Percentiles rank a stretch among this genome's conserved stretches.
These are phyloP conservation scores for Phytophthora tubulina DNA, from an alignment of 352 stramenopile genomes.

Conservation along the genomic window DNA sequence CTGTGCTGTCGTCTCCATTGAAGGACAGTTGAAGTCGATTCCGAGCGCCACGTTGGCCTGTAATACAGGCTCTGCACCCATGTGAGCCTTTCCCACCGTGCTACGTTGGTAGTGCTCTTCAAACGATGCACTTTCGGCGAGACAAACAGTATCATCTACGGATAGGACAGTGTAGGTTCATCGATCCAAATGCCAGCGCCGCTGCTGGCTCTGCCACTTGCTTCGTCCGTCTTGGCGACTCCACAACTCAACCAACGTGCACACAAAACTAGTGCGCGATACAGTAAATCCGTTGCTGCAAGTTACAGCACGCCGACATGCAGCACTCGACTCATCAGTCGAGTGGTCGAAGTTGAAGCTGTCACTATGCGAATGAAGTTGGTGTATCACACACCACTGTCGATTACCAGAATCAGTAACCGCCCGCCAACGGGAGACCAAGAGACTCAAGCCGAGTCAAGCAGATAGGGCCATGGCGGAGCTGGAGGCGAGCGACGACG, in stretches of 20 bases:
- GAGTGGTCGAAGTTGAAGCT: slow-evolving; percentile 6
- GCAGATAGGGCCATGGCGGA: slow-evolving; percentile 18
- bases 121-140: slow-evolving; percentile 3
- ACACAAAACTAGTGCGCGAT: too few relatives aligned
- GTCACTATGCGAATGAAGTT: slow-evolving; percentile 3
- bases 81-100: slow-evolving; percentile 18
- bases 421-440: slow-evolving; percentile 8
- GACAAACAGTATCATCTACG: not conserved
- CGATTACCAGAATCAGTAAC: slow-evolving; percentile 38
- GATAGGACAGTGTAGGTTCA: slow-evolving; percentile 9
- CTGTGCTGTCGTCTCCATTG: slow-evolving; percentile 16
- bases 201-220: slow-evolving; percentile 5
- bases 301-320: not conserved
- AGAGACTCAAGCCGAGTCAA: not conserved
- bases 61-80: not conserved
- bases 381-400: slow-evolving; percentile 19
- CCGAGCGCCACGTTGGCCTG: slow-evolving; percentile 11
- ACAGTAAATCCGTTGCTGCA: too few relatives aligned
- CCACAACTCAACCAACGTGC: not conserved
- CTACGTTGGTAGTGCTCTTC: slow-evolving; percentile 10
- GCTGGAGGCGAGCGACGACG: slow-evolving; percentile 42
- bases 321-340: too few relatives aligned
- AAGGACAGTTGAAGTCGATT: slow-evolving; percentile 9
- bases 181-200: not conserved
- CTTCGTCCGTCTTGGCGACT: not conserved